Evolutionary conservation across 257 asterid genomes (phyloP), one percentile per base, ranked within the genome.

Genomic region (Salvia hispanica): DNA sequence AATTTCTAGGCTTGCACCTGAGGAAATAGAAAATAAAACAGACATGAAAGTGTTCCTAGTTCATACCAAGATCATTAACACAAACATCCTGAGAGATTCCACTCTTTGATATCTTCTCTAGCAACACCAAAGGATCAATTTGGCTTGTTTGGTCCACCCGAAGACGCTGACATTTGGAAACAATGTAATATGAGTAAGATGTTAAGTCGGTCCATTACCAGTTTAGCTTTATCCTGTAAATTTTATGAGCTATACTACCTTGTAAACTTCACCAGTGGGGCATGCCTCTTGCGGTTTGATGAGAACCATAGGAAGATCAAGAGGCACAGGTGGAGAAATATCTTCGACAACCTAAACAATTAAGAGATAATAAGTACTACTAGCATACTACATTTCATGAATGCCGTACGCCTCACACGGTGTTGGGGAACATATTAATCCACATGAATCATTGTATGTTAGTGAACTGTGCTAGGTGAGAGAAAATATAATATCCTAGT

Each of bases 211-310:
- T 31, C 21, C 5, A 18, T 21, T 12, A 11, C 14, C 74, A 43
- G 42, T 15, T 52, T 2, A 63, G 60, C 53, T 56, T 47, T 28
- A 56, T 44, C 65, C 42, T n/a, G 8, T 56, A 69, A 52, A 16
- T n/a, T 52, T 15, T 56, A 36, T 64, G 43, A 59, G 44, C 13
- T 70, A 34, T 3, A 55, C 21, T 67, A 91, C 99, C 97, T 88
- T 94, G 87, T 94, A 94, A 79, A 94, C 97, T 80, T 84, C 97
- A 76, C 96, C 99, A 21, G 99, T 94, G 16, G 97, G 78, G 79
- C 99, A 94, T 67, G 92, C 97, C 78, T 91, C 79, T 63, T 70
- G 91, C 21, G 97, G 99, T 79, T 94, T 94, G 62, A 94, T 82
- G 67, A 94, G 97, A 80, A 91, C 93, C 92, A 94, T 84, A 44